phyloP scores from a whole-genome alignment of 2,329 filamentous ascomycete genomes.

The Sporothrix brunneoviolacea region DNA sequence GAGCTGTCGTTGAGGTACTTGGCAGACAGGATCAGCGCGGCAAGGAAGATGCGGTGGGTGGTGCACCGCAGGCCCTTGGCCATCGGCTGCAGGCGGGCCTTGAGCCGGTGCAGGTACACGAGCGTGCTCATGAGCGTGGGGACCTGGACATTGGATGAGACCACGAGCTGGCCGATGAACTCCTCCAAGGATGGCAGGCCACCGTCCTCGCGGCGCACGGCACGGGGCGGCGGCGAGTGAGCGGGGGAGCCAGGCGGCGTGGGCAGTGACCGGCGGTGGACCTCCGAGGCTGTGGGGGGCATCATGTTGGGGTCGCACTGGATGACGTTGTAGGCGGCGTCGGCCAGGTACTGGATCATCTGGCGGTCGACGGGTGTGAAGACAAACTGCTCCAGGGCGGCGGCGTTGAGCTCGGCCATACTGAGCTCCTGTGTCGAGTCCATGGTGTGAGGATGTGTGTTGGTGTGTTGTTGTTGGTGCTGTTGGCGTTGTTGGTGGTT shows the following conservation, averaged over 20 bases:
- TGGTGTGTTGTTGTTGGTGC: neutral
- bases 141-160: constrained; percentile 92
- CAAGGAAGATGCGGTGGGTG: constrained; percentile 94
- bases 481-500: neutral
- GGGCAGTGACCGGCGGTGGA: constrained; percentile 25
- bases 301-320: constrained; percentile 62
- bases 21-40: constrained; percentile 74
- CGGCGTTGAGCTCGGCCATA: constrained; percentile 58
- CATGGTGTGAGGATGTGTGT: constrained; percentile 32
- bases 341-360: constrained; percentile 73
- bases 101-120: constrained; percentile 83
- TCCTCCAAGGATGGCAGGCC: constrained; percentile 73
- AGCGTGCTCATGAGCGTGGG: constrained; percentile 95
- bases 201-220: constrained; percentile 40
- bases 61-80: constrained; percentile 96
- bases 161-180: constrained; percentile 88
- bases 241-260: constrained; percentile 39
- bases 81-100: constrained; percentile 79
- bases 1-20: constrained; percentile 99
- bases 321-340: constrained; percentile 70
- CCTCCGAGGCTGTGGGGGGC: constrained; percentile 33
- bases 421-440: constrained; percentile 41
- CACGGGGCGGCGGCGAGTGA: constrained; percentile 37
- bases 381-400: constrained; percentile 73
- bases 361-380: constrained; percentile 66